phyloP scores from a whole-genome alignment of 2,329 filamentous ascomycete genomes.

The Talaromyces sp. region DNA sequence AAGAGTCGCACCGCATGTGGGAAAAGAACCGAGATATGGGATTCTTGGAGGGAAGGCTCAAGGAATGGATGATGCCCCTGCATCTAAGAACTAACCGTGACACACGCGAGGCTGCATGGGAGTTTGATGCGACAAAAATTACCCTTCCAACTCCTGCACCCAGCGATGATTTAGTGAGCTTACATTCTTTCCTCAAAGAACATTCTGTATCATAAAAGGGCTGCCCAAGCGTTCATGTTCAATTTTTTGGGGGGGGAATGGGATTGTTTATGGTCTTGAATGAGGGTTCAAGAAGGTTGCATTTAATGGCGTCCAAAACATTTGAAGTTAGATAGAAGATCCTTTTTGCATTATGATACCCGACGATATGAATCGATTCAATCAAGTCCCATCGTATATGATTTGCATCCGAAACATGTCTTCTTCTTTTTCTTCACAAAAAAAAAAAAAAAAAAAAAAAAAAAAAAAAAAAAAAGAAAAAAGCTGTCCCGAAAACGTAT shows the following conservation, averaged over 20 bases:
- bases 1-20: conserved; percentile 43
- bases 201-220: conserved; percentile 6
- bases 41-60: conserved; percentile 37
- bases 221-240: too few species aligned
- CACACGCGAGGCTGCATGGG: conserved; percentile 36
- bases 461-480: too few species aligned
- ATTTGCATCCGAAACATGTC: too few species aligned
- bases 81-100: conserved; percentile 33
- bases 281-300: conserved; percentile 6
- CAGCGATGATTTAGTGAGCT: conserved; percentile 27
- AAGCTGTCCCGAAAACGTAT: too few species aligned
- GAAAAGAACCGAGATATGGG: conserved; percentile 44
- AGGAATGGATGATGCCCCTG: conserved; percentile 43
- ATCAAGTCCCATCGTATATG: too few species aligned
- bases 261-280: conserved; percentile 2
- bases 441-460: too few species aligned
- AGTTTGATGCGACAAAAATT: conserved; percentile 40
- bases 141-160: conserved; percentile 30
- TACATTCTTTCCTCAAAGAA: conserved; percentile 30
- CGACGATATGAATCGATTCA: too few species aligned
- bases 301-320: conserved; percentile 1
- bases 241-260: neutral
- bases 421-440: too few species aligned
- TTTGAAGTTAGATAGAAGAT: too few species aligned
- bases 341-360: too few species aligned